phyloP scores from a whole-genome alignment of 1,139 yeast genomes.

The Blastobotrys apis region DNA sequence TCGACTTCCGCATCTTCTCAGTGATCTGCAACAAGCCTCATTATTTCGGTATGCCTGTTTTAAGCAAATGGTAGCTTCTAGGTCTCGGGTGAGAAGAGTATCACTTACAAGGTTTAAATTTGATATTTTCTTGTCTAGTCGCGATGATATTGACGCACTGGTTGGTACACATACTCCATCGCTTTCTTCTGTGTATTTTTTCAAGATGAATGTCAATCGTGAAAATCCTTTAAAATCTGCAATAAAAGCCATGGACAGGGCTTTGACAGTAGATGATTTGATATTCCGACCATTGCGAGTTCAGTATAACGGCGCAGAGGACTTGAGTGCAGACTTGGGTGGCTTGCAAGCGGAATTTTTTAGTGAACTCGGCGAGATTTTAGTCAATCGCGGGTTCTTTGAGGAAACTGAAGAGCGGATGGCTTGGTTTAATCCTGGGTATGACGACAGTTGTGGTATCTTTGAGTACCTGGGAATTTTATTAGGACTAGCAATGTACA shows the following conservation, averaged over 20 bases:
- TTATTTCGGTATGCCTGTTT: constrained; percentile 3
- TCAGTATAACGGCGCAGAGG: constrained; percentile 22
- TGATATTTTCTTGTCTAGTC: constrained; percentile 8
- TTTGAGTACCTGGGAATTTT: constrained; percentile 26
- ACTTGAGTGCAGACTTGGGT: constrained; percentile 30
- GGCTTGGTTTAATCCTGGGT: constrained; percentile 27
- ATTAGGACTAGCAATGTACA: constrained; percentile 30
- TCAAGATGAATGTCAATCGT: constrained; percentile 19
- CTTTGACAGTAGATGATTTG: constrained; percentile 18
- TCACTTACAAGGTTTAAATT: neutral
- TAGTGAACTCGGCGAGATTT: constrained; percentile 22
- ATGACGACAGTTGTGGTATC: constrained; percentile 4
- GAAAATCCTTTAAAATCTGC: constrained; percentile 18
- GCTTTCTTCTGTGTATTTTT: too few relatives aligned
- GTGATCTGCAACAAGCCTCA: too few relatives aligned
- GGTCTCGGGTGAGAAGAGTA: neutral
- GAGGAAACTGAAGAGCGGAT: constrained; percentile 20
- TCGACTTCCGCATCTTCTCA: too few relatives aligned
- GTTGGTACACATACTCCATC: constrained; percentile 10
- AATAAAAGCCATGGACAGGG: constrained; percentile 14
- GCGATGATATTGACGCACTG: constrained; percentile 10
- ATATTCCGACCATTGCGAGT: constrained; percentile 27
- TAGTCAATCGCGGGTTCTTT: constrained; percentile 21
- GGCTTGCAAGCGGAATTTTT: constrained; percentile 33
- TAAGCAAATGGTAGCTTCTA: constrained; percentile 4